These are phyloP conservation scores for Perkinsus olseni DNA, from an alignment of 169 alveolate genomes.

Conservation along the genomic window DNA sequence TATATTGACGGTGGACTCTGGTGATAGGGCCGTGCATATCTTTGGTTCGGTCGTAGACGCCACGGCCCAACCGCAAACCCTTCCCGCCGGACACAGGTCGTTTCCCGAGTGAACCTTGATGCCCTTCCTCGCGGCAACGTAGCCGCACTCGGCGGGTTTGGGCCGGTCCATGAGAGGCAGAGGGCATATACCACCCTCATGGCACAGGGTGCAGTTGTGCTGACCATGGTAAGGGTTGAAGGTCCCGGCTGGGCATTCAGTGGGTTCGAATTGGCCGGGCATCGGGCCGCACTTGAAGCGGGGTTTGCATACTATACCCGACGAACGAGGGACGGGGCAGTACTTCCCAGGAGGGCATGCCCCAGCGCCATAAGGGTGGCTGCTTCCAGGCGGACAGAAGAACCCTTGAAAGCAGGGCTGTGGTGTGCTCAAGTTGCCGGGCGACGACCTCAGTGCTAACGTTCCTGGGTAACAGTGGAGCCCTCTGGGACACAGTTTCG, in stretches of 20 bases:
- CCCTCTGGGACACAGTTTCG: slow-evolving; percentile 17
- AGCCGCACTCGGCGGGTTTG: slow-evolving; percentile 27
- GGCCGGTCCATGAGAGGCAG: slow-evolving; percentile 23
- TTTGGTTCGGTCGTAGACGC: background rate
- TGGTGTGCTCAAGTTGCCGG: slow-evolving; percentile 27
- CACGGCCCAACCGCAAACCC: slow-evolving; percentile 18
- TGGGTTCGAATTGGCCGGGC: slow-evolving; percentile 8
- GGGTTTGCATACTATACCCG: background rate
- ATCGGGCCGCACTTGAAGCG: slow-evolving; percentile 13
- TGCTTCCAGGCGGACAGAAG: slow-evolving; percentile 33
- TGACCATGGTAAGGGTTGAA: slow-evolving; percentile 35
- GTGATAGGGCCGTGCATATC: background rate
- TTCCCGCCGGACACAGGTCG: slow-evolving; percentile 31
- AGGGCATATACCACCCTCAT: slow-evolving; percentile 30
- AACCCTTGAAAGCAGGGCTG: slow-evolving; percentile 38
- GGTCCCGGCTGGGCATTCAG: slow-evolving; percentile 11
- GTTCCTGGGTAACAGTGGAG: slow-evolving; percentile 34
- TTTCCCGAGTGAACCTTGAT: background rate
- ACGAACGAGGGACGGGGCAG: slow-evolving; percentile 16
- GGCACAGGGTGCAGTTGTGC: slow-evolving; percentile 31
- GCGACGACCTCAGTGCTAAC: slow-evolving; percentile 14
- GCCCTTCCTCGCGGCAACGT: slow-evolving; percentile 26
- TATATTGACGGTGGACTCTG: background rate
- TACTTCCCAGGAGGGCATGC: slow-evolving; percentile 33
- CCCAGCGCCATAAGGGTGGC: slow-evolving; percentile 24